A percentile compares a stretch with the other conserved stretches of the same genome.
These are phyloP conservation scores for Cercospora zeina DNA, from an alignment of 2,329 filamentous ascomycete species.

Conservation along the genomic window DNA sequence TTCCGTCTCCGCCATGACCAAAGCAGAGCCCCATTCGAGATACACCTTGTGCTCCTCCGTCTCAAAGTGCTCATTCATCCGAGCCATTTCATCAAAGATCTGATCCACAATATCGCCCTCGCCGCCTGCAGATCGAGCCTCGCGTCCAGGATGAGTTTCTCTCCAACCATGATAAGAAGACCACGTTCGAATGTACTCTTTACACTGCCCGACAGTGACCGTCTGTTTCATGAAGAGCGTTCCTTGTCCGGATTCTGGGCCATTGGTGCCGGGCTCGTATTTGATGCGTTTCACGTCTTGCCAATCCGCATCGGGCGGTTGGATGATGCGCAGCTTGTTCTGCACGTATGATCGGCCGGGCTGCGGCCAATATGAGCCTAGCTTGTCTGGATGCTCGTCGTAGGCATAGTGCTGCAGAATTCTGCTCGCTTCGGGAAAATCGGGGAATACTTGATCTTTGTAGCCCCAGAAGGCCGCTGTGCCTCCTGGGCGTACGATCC, in stretches of 20 bases:
- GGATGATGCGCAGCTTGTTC: conserved; percentile 53
- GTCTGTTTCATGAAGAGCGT: conserved; percentile 55
- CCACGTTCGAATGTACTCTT: conserved; percentile 63
- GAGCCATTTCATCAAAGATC: conserved; percentile 60
- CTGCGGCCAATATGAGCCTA: conserved; percentile 63
- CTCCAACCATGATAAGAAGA: conserved; percentile 62
- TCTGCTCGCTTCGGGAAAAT: conserved; percentile 53
- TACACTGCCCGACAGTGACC: conserved; percentile 59
- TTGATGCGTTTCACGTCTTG: conserved; percentile 54
- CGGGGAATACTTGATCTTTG: conserved; percentile 62
- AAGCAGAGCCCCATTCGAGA: conserved; percentile 62
- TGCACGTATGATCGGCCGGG: conserved; percentile 59
- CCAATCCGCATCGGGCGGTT: conserved; percentile 56
- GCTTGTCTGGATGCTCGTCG: conserved; percentile 48
- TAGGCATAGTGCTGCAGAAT: conserved; percentile 60
- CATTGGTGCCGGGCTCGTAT: conserved; percentile 57
- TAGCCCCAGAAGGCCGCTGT: conserved; percentile 68
- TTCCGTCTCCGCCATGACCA: conserved; percentile 58
- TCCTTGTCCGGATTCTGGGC: conserved; percentile 44
- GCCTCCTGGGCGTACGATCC: conserved; percentile 57
- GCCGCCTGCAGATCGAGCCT: conserved; percentile 56
- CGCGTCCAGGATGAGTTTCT: conserved; percentile 55
- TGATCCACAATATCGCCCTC: conserved; percentile 63
- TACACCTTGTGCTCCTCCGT: conserved; percentile 54
- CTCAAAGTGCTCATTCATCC: conserved; percentile 55